phyloP scores from a whole-genome alignment of 2,329 filamentous ascomycete genomes.

The Fusarium pilosicola region DNA sequence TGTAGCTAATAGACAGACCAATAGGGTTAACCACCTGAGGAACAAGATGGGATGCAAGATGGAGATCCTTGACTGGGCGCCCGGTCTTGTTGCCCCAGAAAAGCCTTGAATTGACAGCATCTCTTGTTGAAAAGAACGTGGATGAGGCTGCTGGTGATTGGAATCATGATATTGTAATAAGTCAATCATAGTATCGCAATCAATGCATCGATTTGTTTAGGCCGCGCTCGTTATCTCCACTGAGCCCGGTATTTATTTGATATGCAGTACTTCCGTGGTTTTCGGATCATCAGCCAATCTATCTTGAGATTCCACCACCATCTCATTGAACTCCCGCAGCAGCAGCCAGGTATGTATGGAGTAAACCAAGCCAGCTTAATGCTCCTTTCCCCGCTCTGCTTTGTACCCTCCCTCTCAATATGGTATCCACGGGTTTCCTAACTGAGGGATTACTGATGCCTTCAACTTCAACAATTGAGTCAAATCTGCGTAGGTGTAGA shows the following conservation, averaged over 20 bases:
- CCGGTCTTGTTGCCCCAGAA: constrained; percentile 14
- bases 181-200: not conserved
- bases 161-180: not conserved
- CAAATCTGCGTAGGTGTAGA: not conserved
- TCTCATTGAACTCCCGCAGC: constrained; percentile 4
- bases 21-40: not conserved
- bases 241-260: not conserved
- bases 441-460: not conserved
- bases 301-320: constrained; percentile 11
- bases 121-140: not conserved
- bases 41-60: constrained; percentile 21
- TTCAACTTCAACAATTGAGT: not conserved
- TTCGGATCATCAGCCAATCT: constrained; percentile 9
- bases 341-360: not conserved
- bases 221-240: not conserved
- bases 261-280: not conserved
- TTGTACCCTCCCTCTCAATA: not conserved
- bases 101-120: constrained; percentile 9
- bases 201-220: not conserved
- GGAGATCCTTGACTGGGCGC: constrained; percentile 6
- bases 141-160: not conserved
- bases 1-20: constrained; percentile 1
- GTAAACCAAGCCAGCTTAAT: constrained; percentile 16
- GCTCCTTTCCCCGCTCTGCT: constrained; percentile 40
- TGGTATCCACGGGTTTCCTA: not conserved